phyloP scores from a whole-genome alignment of 805 yeast genomes.

The Candida ipomoeae region DNA sequence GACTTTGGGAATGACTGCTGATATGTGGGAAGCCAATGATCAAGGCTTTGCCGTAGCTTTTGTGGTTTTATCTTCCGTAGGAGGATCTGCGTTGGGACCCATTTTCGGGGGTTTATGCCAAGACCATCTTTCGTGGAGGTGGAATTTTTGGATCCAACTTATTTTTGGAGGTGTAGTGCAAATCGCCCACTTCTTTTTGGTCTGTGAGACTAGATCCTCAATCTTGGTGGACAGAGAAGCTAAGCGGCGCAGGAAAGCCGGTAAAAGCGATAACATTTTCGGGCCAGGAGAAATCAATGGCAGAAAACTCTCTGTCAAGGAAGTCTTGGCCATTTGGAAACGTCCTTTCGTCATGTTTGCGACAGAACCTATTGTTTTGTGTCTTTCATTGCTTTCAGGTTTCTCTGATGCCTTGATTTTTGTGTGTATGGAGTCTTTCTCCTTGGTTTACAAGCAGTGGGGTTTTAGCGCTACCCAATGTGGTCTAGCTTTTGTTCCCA shows the following conservation, averaged over 20 bases:
- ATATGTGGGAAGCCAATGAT: constrained; percentile 30
- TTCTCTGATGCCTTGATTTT: constrained; percentile 40
- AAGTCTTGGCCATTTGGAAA: constrained; percentile 28
- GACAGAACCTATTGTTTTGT: constrained; percentile 37
- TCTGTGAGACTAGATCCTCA: constrained; percentile 32
- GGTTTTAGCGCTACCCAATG: constrained; percentile 26
- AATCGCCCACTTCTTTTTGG: constrained; percentile 30
- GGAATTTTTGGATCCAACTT: constrained; percentile 33
- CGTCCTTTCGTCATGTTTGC: constrained; percentile 39
- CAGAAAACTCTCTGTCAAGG: constrained; percentile 19
- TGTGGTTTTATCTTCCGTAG: constrained; percentile 30
- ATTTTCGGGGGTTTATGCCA: constrained; percentile 25
- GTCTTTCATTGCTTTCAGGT: constrained; percentile 36
- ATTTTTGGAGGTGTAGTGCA: constrained; percentile 34
- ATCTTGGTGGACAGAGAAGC: constrained; percentile 36
- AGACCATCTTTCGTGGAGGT: constrained; percentile 19
- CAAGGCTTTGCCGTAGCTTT: constrained; percentile 32
- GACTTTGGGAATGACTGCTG: constrained; percentile 32
- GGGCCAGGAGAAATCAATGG: constrained; percentile 32
- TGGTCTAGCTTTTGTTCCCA: constrained; percentile 32
- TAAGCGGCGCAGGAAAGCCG: constrained; percentile 30
- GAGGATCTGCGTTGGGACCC: constrained; percentile 29
- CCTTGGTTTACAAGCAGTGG: constrained; percentile 33
- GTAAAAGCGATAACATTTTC: constrained; percentile 28
- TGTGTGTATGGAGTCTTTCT: constrained; percentile 35